Percentiles rank a stretch among this genome's conserved stretches.
phyloP scores from a whole-genome alignment of 306 rosid species.

The Prosopis cineraria region DNA sequence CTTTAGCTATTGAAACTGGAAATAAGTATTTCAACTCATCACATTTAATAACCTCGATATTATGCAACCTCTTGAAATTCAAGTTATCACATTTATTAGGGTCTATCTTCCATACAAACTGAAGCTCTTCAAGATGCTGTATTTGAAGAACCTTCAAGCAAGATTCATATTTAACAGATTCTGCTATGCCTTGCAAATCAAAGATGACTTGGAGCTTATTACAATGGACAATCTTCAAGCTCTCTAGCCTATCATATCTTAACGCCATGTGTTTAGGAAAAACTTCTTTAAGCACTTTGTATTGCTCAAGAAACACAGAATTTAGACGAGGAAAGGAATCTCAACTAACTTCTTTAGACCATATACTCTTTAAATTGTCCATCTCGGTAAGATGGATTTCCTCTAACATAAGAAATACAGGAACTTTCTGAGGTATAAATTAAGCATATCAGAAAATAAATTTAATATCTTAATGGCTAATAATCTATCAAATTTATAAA shows the following conservation, averaged over 20 bases:
- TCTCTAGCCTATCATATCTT: not conserved
- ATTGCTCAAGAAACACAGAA: not conserved
- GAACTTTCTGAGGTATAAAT: not conserved
- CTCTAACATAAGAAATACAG: slow-evolving; percentile 6
- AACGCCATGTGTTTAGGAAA: not conserved
- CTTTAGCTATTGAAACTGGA: slow-evolving; percentile 6
- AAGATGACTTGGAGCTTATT: no score
- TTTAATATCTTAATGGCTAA: not conserved
- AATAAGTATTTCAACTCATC: not conserved
- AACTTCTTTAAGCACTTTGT: not conserved
- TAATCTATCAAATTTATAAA: not conserved
- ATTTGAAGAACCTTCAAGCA: not conserved
- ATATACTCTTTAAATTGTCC: not conserved
- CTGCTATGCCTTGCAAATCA: not conserved
- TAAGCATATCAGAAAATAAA: not conserved
- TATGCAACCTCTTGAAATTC: not conserved
- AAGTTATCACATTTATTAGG: not conserved
- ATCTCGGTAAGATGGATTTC: slow-evolving; percentile 1
- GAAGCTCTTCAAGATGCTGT: not conserved
- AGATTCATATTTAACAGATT: not conserved
- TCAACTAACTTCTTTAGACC: not conserved
- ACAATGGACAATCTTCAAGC: not conserved
- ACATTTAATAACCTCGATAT: not conserved
- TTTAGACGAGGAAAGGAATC: not conserved
- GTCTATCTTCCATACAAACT: slow-evolving; percentile 26